Evolutionary conservation across 225 moss, liverwort and hornwort genomes (phyloP).

Genomic region (Marchantia paleacea): DNA sequence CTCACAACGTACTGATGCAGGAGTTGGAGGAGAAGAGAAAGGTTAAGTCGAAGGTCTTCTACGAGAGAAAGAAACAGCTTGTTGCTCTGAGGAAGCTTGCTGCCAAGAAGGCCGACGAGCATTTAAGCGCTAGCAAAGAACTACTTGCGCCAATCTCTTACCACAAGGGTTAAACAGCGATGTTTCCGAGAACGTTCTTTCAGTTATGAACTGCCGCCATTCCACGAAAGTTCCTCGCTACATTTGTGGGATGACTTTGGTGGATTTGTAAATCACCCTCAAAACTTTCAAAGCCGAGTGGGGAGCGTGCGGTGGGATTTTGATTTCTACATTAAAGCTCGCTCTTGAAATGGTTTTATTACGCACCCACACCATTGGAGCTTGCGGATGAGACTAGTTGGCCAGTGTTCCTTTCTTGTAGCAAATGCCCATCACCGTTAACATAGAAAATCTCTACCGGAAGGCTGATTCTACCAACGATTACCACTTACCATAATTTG

Average conservation of each 20-base stretch:
- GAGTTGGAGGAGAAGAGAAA: constrained; percentile 87
- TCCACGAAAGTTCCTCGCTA: not conserved
- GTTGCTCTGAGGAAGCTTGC: constrained; percentile 68
- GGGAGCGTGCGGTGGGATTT: not conserved
- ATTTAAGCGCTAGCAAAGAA: constrained; percentile 56
- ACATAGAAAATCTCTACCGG: not conserved
- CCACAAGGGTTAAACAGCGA: not conserved
- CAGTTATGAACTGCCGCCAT: not conserved
- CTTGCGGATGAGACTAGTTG: not conserved
- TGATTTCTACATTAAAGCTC: not conserved
- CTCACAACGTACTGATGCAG: constrained; percentile 23
- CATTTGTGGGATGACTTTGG: not conserved
- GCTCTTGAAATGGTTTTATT: not conserved
- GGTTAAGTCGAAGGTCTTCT: constrained; percentile 84
- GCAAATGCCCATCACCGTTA: not conserved
- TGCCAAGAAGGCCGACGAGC: constrained; percentile 54
- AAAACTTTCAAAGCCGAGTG: too few species aligned
- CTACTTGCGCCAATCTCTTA: constrained; percentile 64
- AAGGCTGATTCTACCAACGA: too few species aligned
- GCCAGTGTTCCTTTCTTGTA: not conserved
- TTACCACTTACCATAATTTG: too few species aligned
- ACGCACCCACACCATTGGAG: not conserved
- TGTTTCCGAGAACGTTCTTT: too few species aligned
- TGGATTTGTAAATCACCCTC: not conserved
- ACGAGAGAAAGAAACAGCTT: constrained; percentile 87